Evolutionary conservation across 2,329 filamentous ascomycete species (phyloP).

Genomic region (Pezicula radicicola): DNA sequence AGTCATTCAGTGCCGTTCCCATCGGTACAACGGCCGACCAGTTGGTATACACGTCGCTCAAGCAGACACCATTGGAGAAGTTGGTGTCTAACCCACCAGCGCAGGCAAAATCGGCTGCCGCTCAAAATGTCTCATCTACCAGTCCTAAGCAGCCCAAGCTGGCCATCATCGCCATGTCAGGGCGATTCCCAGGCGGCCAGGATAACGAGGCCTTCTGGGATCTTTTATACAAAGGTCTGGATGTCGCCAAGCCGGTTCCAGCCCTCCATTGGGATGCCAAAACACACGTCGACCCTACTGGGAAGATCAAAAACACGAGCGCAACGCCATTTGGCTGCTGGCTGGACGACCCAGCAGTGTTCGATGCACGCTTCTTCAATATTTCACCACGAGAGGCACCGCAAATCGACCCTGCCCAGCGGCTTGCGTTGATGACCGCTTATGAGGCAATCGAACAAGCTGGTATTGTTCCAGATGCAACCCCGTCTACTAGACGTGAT

Average conservation of each 20-base stretch:
- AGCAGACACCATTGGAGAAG: neutral
- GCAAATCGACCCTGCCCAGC: constrained; percentile 76
- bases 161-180: constrained; percentile 79
- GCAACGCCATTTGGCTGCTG: constrained; percentile 72
- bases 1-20: neutral
- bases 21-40: neutral
- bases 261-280: constrained; percentile 67
- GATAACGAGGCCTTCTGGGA: constrained; percentile 71
- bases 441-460: constrained; percentile 79
- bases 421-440: constrained; percentile 69
- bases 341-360: constrained; percentile 65
- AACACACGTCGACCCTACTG: constrained; percentile 66
- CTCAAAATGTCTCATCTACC: neutral
- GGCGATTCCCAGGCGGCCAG: constrained; percentile 69
- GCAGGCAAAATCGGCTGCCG: neutral
- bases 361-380: constrained; percentile 79
- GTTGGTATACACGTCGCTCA: neutral
- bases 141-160: constrained; percentile 58
- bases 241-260: constrained; percentile 60
- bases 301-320: constrained; percentile 71
- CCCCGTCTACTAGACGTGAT: constrained; percentile 36
- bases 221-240: constrained; percentile 68
- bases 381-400: constrained; percentile 77
- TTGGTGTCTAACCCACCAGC: neutral
- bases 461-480: constrained; percentile 52